Evolutionary conservation across 768 basidiomycete species (phyloP).

Genomic region (Tylopilus subfusipes): DNA sequence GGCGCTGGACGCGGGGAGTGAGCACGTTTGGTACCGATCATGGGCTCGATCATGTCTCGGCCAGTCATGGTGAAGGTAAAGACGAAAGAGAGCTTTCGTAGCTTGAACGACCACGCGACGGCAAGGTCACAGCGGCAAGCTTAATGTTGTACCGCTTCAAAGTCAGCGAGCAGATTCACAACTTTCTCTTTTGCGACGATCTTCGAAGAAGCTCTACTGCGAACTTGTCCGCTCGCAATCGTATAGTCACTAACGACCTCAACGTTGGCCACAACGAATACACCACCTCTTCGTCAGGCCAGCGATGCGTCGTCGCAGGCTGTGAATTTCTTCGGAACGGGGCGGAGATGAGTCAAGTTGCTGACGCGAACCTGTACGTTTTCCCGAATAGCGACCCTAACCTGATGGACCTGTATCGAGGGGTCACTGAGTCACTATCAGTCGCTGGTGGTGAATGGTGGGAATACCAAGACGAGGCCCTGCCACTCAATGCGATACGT

Average conservation of each 20-base stretch:
- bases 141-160: slow-evolving; percentile 19
- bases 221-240: not conserved
- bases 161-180: slow-evolving; percentile 24
- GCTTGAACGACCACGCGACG: slow-evolving; percentile 9
- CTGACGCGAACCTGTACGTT: slow-evolving; percentile 20
- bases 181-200: not conserved
- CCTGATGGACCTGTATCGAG: slow-evolving; percentile 13
- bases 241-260: not conserved
- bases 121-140: slow-evolving; percentile 7
- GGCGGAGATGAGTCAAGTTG: slow-evolving; percentile 23
- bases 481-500: not conserved
- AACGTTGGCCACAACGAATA: not conserved
- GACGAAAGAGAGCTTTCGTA: not conserved
- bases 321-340: slow-evolving; percentile 1
- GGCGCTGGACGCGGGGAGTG: slow-evolving; percentile 30
- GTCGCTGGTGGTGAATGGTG: not conserved
- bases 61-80: slow-evolving; percentile 14
- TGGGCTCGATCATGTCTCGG: slow-evolving; percentile 20
- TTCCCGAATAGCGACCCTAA: slow-evolving; percentile 9
- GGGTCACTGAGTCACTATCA: not conserved
- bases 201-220: not conserved
- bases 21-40: slow-evolving; percentile 28
- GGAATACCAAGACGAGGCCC: not conserved
- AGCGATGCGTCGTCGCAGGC: not conserved
- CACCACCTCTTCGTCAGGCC: not conserved